Evolutionary conservation across 768 basidiomycete genomes (phyloP).

Genomic region (Pisolithus microcarpus): DNA sequence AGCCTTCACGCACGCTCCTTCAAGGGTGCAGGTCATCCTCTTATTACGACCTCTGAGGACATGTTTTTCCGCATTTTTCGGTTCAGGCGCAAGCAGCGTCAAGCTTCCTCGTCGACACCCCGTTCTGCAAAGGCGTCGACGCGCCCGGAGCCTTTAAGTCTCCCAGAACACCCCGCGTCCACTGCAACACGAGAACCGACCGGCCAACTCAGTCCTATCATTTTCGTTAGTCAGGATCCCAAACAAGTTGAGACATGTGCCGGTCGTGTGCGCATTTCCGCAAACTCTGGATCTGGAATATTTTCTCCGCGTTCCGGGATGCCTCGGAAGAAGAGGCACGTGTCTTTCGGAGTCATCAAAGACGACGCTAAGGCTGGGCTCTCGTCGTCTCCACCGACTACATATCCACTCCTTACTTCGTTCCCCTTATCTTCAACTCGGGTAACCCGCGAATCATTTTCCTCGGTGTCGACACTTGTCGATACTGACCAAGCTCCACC

Average conservation of each 20-base stretch:
- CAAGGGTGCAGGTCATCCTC: no score
- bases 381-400: background rate
- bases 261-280: background rate
- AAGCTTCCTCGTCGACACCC: no score
- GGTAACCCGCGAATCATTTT: no score
- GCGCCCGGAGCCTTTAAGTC: background rate
- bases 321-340: background rate
- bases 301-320: background rate
- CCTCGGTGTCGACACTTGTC: no score
- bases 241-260: background rate
- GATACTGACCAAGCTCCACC: no score
- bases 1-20: no score
- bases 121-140: background rate
- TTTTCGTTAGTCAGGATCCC: conserved; percentile 11
- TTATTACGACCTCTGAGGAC: no score
- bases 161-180: background rate
- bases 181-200: background rate
- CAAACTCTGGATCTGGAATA: background rate
- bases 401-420: no score
- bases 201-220: conserved; percentile 1
- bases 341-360: background rate
- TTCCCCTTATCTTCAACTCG: no score
- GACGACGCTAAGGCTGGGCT: background rate
- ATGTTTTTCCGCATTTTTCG: no score
- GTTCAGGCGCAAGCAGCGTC: no score